Conservation (phyloP, 1,139 yeast species). For the Yamadazyma trypodendri region DNA sequence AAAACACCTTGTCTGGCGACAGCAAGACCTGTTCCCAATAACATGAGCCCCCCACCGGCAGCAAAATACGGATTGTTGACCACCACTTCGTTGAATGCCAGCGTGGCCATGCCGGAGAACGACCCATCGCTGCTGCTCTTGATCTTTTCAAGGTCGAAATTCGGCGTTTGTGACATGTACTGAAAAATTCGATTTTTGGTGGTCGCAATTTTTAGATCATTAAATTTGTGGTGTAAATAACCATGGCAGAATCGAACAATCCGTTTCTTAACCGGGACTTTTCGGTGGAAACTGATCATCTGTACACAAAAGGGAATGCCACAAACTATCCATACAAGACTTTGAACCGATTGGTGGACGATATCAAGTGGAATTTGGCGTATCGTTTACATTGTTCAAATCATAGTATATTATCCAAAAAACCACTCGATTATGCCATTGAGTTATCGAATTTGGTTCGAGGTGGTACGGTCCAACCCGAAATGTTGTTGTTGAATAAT, state of each 20-base stretch:
- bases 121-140: slow-evolving; percentile 39
- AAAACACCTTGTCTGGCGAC: slow-evolving; percentile 69
- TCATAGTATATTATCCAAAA: slow-evolving; percentile 26
- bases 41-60: slow-evolving; percentile 96
- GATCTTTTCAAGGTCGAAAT: slow-evolving; percentile 39
- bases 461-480: slow-evolving; percentile 10
- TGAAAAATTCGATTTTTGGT: no score
- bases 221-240: background rate
- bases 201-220: slow-evolving; percentile 1
- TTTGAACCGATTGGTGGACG: slow-evolving; percentile 64
- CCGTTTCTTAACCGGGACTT: slow-evolving; percentile 20
- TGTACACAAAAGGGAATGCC: slow-evolving; percentile 13
- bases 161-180: slow-evolving; percentile 13
- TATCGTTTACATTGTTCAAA: slow-evolving; percentile 19
- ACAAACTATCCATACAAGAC: slow-evolving; percentile 52
- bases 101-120: slow-evolving; percentile 29
- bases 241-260: slow-evolving; percentile 11
- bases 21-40: slow-evolving; percentile 85
- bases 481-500: slow-evolving; percentile 33
- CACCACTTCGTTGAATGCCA: slow-evolving; percentile 53
- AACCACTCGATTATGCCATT: slow-evolving; percentile 36
- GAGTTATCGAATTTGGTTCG: slow-evolving; percentile 23
- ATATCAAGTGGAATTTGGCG: slow-evolving; percentile 47
- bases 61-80: slow-evolving; percentile 88
- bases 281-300: slow-evolving; percentile 10